These are phyloP conservation scores for Aureobasidium sp. DNA, from an alignment of 2,329 filamentous ascomycete genomes.

Conservation along the genomic window DNA sequence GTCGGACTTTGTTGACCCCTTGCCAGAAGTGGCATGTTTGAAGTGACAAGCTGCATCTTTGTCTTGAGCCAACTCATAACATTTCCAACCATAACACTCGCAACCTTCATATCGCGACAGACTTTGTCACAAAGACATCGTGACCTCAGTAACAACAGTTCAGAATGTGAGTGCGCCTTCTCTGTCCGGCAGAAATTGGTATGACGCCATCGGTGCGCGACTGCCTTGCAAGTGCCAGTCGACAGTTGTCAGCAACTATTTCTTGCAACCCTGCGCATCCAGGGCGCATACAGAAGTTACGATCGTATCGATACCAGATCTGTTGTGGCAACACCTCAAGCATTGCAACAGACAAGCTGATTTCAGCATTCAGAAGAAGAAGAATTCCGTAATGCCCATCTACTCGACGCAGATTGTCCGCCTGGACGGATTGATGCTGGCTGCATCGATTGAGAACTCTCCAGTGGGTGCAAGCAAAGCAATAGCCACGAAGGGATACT, in stretches of 20 bases:
- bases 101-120: not conserved
- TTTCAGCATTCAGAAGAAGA: not conserved
- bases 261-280: not conserved
- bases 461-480: not conserved
- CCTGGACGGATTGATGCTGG: slow-evolving; percentile 92
- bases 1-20: not conserved
- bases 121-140: not conserved
- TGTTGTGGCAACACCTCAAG: not conserved
- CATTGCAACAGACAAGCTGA: not conserved
- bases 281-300: not conserved
- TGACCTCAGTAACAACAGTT: not conserved
- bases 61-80: not conserved
- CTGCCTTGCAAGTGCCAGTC: not conserved
- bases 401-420: slow-evolving; percentile 79
- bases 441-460: slow-evolving; percentile 84
- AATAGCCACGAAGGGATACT: slow-evolving; percentile 26
- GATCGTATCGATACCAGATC: not conserved
- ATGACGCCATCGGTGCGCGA: not conserved
- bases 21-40: not conserved
- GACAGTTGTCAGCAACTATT: not conserved
- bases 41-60: not conserved
- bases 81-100: not conserved
- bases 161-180: not conserved
- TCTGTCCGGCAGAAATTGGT: not conserved
- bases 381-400: slow-evolving; percentile 20